Percentiles rank a stretch among this genome's conserved stretches.
Evolutionary conservation across 164 flowering plant genomes (phyloP).

Genomic region (Protea cynaroides): DNA sequence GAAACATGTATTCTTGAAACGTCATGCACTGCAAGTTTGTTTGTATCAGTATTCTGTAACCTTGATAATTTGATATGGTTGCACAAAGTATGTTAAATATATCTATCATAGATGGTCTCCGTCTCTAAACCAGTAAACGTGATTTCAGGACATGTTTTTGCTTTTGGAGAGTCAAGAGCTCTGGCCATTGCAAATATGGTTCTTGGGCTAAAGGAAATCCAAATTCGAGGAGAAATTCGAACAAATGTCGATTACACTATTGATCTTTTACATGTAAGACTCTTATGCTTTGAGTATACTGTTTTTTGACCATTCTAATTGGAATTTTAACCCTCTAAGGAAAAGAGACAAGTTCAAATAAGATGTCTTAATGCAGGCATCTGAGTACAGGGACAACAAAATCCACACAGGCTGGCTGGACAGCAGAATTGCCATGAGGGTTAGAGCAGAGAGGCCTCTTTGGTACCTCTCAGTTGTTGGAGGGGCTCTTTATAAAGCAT

Average conservation of each 20-base stretch:
- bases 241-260: slow-evolving; percentile 97
- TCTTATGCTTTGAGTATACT: slow-evolving; percentile 10
- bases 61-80: too few species aligned
- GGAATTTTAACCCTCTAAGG: background rate
- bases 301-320: background rate
- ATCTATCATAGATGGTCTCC: background rate
- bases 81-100: too few species aligned
- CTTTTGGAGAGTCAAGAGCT: slow-evolving; percentile 97
- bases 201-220: slow-evolving; percentile 97
- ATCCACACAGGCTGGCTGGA: slow-evolving; percentile 99
- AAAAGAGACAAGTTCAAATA: background rate
- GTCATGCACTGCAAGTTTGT: too few species aligned
- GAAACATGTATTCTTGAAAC: too few species aligned
- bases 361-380: slow-evolving; percentile 45
- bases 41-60: too few species aligned
- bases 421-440: slow-evolving; percentile 99
- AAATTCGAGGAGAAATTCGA: slow-evolving; percentile 96
- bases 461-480: slow-evolving; percentile 99
- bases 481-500: slow-evolving; percentile 98
- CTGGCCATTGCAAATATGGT: slow-evolving; percentile 98
- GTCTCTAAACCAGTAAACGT: slow-evolving; percentile 4
- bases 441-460: slow-evolving; percentile 99
- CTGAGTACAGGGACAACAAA: slow-evolving; percentile 87
- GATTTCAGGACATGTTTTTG: slow-evolving; percentile 89
- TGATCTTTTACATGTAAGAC: slow-evolving; percentile 89